Evolutionary conservation across 257 asterid species (phyloP).

Genomic region (Solanum appendiculatum): DNA sequence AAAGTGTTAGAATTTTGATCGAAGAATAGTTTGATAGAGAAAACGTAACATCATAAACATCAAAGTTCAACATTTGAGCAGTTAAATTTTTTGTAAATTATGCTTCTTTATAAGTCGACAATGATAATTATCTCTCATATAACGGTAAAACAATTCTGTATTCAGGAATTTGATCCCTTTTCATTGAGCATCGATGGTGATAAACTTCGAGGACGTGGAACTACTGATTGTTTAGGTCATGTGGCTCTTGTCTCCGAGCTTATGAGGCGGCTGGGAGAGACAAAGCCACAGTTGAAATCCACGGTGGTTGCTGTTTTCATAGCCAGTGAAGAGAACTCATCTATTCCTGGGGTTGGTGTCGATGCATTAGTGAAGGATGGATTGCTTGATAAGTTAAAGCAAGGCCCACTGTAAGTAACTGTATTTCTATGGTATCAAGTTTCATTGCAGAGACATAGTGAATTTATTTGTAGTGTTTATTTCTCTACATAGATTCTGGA

Average conservation of each 20-base stretch:
- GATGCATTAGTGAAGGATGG: conserved; percentile 91
- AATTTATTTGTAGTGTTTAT: not conserved
- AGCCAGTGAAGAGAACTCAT: conserved; percentile 97
- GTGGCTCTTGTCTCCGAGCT: conserved; percentile 93
- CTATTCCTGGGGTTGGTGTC: conserved; percentile 92
- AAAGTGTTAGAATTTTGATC: not conserved
- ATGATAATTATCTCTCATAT: not conserved
- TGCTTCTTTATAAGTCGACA: not conserved
- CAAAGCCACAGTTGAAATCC: conserved; percentile 66
- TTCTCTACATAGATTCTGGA: conserved; percentile 68
- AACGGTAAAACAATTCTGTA: not conserved
- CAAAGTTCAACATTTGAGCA: not conserved
- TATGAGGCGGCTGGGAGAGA: conserved; percentile 72
- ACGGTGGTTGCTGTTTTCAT: conserved; percentile 94
- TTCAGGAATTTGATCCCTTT: conserved; percentile 95
- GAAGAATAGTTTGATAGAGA: not conserved
- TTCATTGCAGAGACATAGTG: not conserved
- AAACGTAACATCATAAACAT: not conserved
- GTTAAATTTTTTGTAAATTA: not conserved
- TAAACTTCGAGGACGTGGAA: conserved; percentile 92
- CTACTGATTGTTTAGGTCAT: conserved; percentile 95
- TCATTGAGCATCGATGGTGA: conserved; percentile 78
- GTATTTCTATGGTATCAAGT: not conserved
- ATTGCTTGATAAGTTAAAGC: conserved; percentile 65
- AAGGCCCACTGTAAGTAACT: conserved; percentile 76